Evolutionary conservation across 2,329 filamentous ascomycete genomes (phyloP).

Genomic region (Colletotrichum sp.): DNA sequence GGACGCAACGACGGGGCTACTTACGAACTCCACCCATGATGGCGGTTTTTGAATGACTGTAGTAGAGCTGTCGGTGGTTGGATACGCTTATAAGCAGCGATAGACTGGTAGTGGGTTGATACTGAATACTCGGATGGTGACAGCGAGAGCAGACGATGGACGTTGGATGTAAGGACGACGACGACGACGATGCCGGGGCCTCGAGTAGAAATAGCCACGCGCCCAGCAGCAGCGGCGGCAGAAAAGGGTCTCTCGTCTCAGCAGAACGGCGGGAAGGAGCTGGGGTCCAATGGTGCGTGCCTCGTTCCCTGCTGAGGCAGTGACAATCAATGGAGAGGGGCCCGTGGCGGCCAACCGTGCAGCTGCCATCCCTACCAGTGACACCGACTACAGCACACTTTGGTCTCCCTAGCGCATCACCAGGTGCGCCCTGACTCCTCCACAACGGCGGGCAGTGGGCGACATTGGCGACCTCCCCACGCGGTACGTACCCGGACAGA

Average conservation of each 20-base stretch:
- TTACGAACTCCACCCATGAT: slow-evolving; percentile 60
- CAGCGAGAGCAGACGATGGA: neutral
- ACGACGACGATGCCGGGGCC: neutral
- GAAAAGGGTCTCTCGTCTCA: slow-evolving; percentile 10
- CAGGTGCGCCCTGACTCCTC: neutral
- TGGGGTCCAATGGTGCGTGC: neutral
- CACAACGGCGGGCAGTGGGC: neutral
- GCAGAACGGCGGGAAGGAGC: neutral
- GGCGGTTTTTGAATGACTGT: slow-evolving; percentile 25
- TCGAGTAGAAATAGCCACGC: slow-evolving; percentile 11
- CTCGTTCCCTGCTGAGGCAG: slow-evolving; percentile 2
- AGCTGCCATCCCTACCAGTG: slow-evolving; percentile 12
- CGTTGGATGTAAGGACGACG: neutral
- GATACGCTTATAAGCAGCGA: neutral
- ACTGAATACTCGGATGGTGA: neutral
- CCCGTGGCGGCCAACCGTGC: neutral
- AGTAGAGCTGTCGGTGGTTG: neutral
- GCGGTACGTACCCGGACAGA: neutral
- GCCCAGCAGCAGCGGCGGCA: neutral
- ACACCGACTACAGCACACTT: neutral
- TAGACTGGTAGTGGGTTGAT: neutral
- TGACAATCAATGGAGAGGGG: slow-evolving; percentile 14
- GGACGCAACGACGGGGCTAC: slow-evolving; percentile 27
- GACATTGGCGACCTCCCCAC: neutral
- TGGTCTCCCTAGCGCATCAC: neutral